Base-by-base conservation (phyloP, 495 filamentous ascomycete species). In the Pseudomonodictys pantanalensis region DNA sequence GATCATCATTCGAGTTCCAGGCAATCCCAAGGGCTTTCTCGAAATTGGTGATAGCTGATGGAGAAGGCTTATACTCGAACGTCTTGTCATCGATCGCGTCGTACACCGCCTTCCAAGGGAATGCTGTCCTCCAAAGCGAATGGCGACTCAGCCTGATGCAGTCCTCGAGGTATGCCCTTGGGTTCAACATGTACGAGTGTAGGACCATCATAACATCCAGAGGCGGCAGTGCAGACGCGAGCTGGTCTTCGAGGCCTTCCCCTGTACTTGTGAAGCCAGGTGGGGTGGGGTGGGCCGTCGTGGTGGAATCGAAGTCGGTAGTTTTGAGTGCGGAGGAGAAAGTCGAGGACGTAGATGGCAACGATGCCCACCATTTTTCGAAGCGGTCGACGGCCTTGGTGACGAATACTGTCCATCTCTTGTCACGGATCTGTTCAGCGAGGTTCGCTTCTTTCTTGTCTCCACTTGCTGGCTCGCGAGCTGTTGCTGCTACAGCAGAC, bases 111-210 rank as follows among this genome's bases (percentile, higher is more conserved):
- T 78, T 60, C 89, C 89, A 95, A 1, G 90, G 91, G 51, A 96
- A 79, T 2, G 83, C 83, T 2, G 80, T 78, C 5, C 66, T 71
- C 83, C 88, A 91, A 23, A 91, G 70, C 2, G 72, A 65, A 56
- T 79, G 75, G 33, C 85, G 72, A 0, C 81, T 83, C 24, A 78
- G 73, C 18, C 88, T 77, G 47, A 92, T 72, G 62, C 86, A 86
- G 68, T 95, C 91, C 64, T 95, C 90, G 2, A 90, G 79, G 68
- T 85, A 95, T 41, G 76, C 75, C 25, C 87, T 76, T 1, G 91
- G 91, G 60, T 92, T 95, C 2, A 96, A 80, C 84, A 91, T 85
- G 63, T 90, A 88, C 0, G 87, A 76, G 71, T 96, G 91, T 89
- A 88, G 93, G 0, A 95, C 89, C 89, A 96, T 90, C 42, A 96